Evolutionary conservation across 2,329 filamentous ascomycete genomes (phyloP).

Genomic region (Aspergillus pseudoterreus): DNA sequence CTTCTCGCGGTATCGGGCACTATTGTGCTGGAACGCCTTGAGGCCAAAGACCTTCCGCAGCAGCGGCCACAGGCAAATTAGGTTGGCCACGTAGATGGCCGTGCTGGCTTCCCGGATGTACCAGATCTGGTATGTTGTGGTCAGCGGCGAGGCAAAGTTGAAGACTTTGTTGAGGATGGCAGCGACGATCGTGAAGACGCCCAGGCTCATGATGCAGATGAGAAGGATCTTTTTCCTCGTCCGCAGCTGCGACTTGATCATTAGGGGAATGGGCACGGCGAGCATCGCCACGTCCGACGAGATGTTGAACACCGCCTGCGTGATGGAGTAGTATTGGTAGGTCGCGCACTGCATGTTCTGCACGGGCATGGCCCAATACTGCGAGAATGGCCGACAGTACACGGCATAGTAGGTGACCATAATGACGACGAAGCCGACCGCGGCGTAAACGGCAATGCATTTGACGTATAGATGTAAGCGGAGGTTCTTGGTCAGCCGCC

Average conservation of each 20-base stretch:
- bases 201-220: slow-evolving; percentile 35
- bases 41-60: slow-evolving; percentile 27
- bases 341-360: slow-evolving; percentile 37
- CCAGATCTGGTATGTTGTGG: slow-evolving; percentile 40
- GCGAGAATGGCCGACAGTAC: slow-evolving; percentile 48
- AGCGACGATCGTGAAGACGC: slow-evolving; percentile 41
- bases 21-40: slow-evolving; percentile 25
- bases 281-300: slow-evolving; percentile 40
- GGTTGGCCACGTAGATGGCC: slow-evolving; percentile 45
- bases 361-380: slow-evolving; percentile 50
- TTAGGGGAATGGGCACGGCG: slow-evolving; percentile 35
- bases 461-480: slow-evolving; percentile 37
- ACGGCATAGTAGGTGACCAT: slow-evolving; percentile 48
- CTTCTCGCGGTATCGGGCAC: slow-evolving; percentile 18
- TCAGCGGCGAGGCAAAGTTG: slow-evolving; percentile 35
- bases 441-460: slow-evolving; percentile 41
- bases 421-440: slow-evolving; percentile 44
- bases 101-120: slow-evolving; percentile 41
- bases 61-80: slow-evolving; percentile 33
- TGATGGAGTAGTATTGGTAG: slow-evolving; percentile 40
- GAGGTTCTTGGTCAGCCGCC: slow-evolving; percentile 41
- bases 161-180: slow-evolving; percentile 50
- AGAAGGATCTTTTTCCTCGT: slow-evolving; percentile 32
- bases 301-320: slow-evolving; percentile 45
- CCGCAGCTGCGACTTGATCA: slow-evolving; percentile 34